phyloP scores from a whole-genome alignment of 2,329 filamentous ascomycete genomes.

The Pseudogymnoascus sp. region DNA sequence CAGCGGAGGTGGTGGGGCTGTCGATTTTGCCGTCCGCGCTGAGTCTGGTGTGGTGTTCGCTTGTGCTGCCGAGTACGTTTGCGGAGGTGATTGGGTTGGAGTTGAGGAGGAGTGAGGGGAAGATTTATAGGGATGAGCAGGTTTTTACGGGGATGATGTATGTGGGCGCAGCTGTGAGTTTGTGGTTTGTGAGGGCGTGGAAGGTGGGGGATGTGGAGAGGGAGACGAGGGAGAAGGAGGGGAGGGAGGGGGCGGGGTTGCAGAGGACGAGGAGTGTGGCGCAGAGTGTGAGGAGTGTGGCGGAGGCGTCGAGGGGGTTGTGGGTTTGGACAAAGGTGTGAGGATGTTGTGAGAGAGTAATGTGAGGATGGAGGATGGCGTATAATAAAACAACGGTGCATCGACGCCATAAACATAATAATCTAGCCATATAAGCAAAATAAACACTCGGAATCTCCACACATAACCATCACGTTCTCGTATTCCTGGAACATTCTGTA shows the following conservation, averaged over 20 bases:
- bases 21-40: conserved; percentile 57
- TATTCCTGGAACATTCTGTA: too few species aligned
- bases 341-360: neutral
- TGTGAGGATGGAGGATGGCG: neutral
- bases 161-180: conserved; percentile 39
- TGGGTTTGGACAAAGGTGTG: conserved; percentile 8
- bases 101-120: neutral
- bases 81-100: conserved; percentile 47
- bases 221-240: neutral
- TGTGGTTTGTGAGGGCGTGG: conserved; percentile 46
- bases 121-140: conserved; percentile 12
- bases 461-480: too few species aligned
- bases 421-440: neutral
- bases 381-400: neutral
- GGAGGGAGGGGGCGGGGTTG: neutral
- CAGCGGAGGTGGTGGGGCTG: conserved; percentile 63
- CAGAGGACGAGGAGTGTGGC: conserved; percentile 28
- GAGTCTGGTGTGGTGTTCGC: conserved; percentile 59
- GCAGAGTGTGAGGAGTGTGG: conserved; percentile 30
- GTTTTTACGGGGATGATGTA: conserved; percentile 40
- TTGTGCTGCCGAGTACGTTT: conserved; percentile 61
- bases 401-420: neutral
- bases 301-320: conserved; percentile 30
- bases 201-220: conserved; percentile 34
- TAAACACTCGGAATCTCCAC: neutral